These are phyloP conservation scores for Solanum hybrid DNA, from an alignment of 305 asterid species.

Conservation along the genomic window DNA sequence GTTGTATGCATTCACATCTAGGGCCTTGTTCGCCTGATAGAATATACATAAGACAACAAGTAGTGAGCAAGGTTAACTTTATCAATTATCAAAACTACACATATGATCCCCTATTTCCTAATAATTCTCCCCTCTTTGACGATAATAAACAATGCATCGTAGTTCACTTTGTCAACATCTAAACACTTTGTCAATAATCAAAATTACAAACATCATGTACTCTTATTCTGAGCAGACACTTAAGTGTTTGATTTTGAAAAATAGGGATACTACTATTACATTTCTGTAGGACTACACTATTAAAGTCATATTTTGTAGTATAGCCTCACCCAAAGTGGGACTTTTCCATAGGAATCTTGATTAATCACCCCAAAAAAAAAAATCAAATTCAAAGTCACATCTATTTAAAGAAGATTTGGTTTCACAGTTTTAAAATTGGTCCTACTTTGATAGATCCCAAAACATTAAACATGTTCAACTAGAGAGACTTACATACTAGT, in stretches of 20 bases:
- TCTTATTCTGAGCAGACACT: background rate
- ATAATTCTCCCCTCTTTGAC: too few relatives aligned
- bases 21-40: too few relatives aligned
- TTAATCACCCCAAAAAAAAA: background rate
- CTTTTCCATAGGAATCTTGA: background rate
- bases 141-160: too few relatives aligned
- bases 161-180: too few relatives aligned
- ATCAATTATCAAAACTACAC: too few relatives aligned
- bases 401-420: too few relatives aligned
- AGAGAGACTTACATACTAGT: background rate
- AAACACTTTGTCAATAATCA: too few relatives aligned
- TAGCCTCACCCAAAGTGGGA: background rate
- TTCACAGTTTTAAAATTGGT: background rate
- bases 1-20: too few relatives aligned
- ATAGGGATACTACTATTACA: background rate
- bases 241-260: background rate
- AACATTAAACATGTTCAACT: background rate
- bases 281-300: background rate
- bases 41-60: too few relatives aligned
- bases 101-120: too few relatives aligned
- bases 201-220: too few relatives aligned
- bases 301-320: background rate
- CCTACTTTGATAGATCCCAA: background rate
- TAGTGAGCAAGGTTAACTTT: too few relatives aligned
- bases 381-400: background rate